Evolutionary conservation across 352 stramenopile genomes (phyloP).

Genomic region (Pythium aquatile): DNA sequence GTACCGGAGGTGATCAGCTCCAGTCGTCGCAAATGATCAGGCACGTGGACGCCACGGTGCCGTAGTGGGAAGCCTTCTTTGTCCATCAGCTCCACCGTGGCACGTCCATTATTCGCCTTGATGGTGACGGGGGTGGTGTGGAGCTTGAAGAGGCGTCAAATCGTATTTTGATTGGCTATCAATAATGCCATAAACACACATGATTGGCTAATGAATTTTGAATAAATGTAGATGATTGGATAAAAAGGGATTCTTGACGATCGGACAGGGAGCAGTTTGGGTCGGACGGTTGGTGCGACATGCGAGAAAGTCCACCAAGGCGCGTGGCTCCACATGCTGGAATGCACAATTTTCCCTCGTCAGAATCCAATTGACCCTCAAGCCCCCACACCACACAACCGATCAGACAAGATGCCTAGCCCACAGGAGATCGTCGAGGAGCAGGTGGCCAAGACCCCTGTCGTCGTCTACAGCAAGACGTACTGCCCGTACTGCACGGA

Average conservation of each 20-base stretch:
- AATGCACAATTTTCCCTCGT: background rate
- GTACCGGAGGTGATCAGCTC: conserved; percentile 26
- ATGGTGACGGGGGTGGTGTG: background rate
- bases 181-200: background rate
- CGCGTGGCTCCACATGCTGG: background rate
- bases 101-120: background rate
- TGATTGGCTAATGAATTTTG: background rate
- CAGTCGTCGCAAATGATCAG: conserved; percentile 33
- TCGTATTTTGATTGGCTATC: background rate
- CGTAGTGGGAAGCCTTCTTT: conserved; percentile 28
- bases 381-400: background rate
- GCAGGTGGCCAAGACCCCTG: conserved; percentile 46
- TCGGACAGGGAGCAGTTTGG: background rate
- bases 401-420: conserved; percentile 43
- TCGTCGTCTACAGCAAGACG: conserved; percentile 92
- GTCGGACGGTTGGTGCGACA: background rate
- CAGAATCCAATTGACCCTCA: conserved; percentile 3
- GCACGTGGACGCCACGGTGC: conserved; percentile 35
- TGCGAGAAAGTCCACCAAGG: background rate
- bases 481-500: conserved; percentile 94
- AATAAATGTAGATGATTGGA: background rate
- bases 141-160: conserved; percentile 17
- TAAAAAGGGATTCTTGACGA: background rate
- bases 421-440: conserved; percentile 65
- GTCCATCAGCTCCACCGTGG: background rate